Evolutionary conservation across 2,329 filamentous ascomycete species (phyloP).

Genomic region (Penicillium sp.): DNA sequence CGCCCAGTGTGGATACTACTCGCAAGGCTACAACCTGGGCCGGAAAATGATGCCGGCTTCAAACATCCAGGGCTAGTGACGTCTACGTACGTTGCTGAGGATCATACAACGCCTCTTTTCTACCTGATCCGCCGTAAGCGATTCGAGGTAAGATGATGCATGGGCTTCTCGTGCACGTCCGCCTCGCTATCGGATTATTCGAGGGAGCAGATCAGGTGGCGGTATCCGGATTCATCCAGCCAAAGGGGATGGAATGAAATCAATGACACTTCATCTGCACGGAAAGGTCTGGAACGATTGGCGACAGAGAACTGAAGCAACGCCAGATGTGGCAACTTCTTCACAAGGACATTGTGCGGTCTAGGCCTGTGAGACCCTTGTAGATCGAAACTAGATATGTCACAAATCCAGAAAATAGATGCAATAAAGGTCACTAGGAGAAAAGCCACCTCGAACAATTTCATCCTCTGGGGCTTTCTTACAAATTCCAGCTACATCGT

Average conservation of each 20-base stretch:
- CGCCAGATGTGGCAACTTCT: neutral
- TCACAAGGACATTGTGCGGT: neutral
- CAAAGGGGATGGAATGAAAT: neutral
- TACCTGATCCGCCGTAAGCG: neutral
- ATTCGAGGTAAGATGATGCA: neutral
- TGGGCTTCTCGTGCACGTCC: neutral
- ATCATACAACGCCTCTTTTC: neutral
- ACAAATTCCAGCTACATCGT: neutral
- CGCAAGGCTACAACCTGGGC: neutral
- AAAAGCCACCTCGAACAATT: neutral
- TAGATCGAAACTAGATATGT: neutral
- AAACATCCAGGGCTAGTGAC: too few relatives aligned
- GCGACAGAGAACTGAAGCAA: neutral
- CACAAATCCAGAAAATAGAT: neutral
- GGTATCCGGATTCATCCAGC: neutral
- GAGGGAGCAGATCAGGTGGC: neutral
- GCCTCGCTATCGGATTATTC: neutral
- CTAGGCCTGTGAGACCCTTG: neutral
- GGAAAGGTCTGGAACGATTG: neutral
- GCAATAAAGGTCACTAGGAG: neutral
- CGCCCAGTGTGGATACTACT: neutral
- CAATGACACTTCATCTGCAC: neutral
- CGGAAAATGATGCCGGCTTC: neutral
- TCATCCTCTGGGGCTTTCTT: neutral
- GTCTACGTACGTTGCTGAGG: too few relatives aligned